These are phyloP conservation scores for Globisporangium polare DNA, from an alignment of 352 stramenopile species.

Conservation along the genomic window DNA sequence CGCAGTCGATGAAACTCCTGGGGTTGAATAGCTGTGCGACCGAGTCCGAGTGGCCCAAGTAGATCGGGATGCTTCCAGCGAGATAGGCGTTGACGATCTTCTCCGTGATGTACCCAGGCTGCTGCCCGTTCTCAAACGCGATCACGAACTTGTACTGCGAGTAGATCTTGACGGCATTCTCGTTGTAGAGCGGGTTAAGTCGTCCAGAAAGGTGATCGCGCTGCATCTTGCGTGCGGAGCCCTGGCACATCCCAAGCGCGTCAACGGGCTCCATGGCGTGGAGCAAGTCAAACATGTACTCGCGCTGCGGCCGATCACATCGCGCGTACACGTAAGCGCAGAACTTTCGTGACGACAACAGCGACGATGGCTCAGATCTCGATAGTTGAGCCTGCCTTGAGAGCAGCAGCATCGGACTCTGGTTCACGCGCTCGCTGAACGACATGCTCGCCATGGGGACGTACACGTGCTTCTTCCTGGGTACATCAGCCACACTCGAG, in stretches of 20 bases:
- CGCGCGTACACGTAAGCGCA: constrained; percentile 53
- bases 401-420: constrained; percentile 28
- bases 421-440: constrained; percentile 21
- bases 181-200: constrained; percentile 18
- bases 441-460: constrained; percentile 1
- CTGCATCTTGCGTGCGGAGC: not conserved
- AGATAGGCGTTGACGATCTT: constrained; percentile 67
- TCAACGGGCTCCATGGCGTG: constrained; percentile 41
- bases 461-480: constrained; percentile 1
- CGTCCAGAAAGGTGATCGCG: not conserved
- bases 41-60: constrained; percentile 40
- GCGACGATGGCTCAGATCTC: too few species aligned
- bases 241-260: constrained; percentile 38
- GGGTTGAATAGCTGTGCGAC: constrained; percentile 40
- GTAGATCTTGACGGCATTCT: constrained; percentile 22
- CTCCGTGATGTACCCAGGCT: constrained; percentile 54
- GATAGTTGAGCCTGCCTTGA: not conserved
- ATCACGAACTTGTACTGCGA: constrained; percentile 54
- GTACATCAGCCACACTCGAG: constrained; percentile 19
- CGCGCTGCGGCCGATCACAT: constrained; percentile 40
- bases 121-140: constrained; percentile 53
- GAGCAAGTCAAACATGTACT: constrained; percentile 56
- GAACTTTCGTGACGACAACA: constrained; percentile 19
- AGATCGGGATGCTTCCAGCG: constrained; percentile 52
- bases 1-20: constrained; percentile 52